Evolutionary conservation across 106 monocot species (phyloP).

Genomic region (Dendrobium officinale): DNA sequence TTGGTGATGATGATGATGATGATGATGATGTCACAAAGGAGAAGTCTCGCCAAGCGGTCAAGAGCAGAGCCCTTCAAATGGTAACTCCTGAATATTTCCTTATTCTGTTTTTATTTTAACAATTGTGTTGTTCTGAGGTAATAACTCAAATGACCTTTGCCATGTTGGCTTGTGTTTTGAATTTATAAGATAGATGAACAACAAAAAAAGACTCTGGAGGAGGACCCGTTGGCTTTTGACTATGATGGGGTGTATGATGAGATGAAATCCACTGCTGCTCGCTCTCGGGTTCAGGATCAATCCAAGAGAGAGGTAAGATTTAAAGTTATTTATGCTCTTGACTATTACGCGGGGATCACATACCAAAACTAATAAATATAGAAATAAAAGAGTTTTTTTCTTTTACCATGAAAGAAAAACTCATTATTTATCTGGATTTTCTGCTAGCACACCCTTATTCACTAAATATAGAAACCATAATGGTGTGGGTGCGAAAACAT

Average conservation of each 20-base stretch:
- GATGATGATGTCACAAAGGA: conserved; percentile 50
- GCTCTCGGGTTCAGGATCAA: conserved; percentile 50
- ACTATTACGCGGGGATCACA: too few species aligned
- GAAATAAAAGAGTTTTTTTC: too few species aligned
- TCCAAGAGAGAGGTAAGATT: conserved; percentile 53
- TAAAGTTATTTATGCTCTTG: too few species aligned
- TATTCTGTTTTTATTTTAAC: not conserved
- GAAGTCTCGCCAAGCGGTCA: conserved; percentile 44
- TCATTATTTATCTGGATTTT: too few species aligned
- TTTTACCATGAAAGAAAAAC: too few species aligned
- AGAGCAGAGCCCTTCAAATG: conserved; percentile 38
- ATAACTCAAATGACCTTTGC: not conserved
- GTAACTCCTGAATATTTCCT: conserved; percentile 7
- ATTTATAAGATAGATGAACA: conserved; percentile 53
- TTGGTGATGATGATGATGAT: conserved; percentile 34
- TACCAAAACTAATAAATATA: too few species aligned
- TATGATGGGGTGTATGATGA: conserved; percentile 89
- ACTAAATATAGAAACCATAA: too few species aligned
- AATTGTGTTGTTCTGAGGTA: not conserved
- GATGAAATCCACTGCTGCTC: conserved; percentile 68
- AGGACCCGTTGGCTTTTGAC: conserved; percentile 81
- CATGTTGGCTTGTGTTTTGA: not conserved
- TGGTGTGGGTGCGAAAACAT: too few species aligned
- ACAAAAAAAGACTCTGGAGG: conserved; percentile 77
- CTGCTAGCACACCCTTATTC: too few species aligned